Percentiles rank a stretch among this genome's conserved stretches.
Conservation (phyloP, 139 green algal genomes). For the Chlamydomonas eustigma region DNA sequence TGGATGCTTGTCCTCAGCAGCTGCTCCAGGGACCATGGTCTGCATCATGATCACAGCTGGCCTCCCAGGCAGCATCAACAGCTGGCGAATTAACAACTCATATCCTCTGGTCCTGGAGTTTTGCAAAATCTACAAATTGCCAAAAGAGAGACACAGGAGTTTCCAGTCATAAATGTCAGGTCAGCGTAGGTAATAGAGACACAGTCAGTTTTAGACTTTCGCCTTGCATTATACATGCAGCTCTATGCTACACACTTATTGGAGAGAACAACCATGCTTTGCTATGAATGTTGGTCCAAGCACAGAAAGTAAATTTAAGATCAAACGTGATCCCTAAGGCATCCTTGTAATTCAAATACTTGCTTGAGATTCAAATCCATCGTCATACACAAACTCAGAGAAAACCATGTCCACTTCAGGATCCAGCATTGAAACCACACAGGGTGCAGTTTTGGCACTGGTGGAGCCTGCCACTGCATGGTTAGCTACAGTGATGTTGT, state of each 20-base stretch:
- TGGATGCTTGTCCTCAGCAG: neutral
- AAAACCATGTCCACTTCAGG: neutral
- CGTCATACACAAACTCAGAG: slow-evolving; percentile 1
- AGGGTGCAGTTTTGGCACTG: neutral
- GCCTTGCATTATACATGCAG: no score
- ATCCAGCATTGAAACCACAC: neutral
- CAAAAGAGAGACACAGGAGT: no score
- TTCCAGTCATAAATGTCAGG: no score
- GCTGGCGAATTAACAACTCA: neutral
- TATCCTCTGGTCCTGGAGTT: neutral
- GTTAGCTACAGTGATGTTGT: neutral
- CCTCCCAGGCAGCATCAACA: neutral
- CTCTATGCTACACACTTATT: no score
- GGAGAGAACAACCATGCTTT: no score
- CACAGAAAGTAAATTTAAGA: no score
- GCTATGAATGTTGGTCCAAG: no score
- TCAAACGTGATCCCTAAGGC: no score
- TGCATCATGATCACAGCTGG: slow-evolving; percentile 4
- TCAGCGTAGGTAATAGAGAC: no score
- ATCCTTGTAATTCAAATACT: no score
- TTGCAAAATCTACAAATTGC: neutral
- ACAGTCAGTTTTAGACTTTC: no score
- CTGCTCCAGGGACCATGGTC: neutral
- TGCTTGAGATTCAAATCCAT: neutral
- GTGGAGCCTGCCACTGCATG: neutral